Evolutionary conservation across 768 basidiomycete genomes (phyloP).

Genomic region (Tephrocybe sp.): DNA sequence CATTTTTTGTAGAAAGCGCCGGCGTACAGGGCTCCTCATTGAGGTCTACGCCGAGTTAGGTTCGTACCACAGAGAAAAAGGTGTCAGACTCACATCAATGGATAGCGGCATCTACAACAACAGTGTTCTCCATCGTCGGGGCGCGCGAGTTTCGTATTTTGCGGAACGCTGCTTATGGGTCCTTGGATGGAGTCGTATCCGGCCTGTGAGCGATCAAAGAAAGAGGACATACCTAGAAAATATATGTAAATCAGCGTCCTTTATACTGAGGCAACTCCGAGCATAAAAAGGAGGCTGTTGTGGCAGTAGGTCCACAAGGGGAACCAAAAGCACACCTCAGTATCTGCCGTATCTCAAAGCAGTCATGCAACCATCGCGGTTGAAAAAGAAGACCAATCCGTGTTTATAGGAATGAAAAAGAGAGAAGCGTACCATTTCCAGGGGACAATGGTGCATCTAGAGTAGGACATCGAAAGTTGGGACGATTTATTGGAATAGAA

Average conservation of each 20-base stretch:
- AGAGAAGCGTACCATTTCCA: not conserved
- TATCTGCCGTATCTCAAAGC: too few species aligned
- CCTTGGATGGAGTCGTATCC: not conserved
- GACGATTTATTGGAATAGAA: slow-evolving; percentile 2
- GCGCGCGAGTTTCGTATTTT: not conserved
- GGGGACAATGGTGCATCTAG: not conserved
- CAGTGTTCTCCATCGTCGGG: not conserved
- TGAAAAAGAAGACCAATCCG: too few species aligned
- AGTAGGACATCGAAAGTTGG: not conserved
- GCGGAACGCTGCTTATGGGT: slow-evolving; percentile 3
- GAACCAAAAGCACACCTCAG: too few species aligned
- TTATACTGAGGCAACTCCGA: not conserved
- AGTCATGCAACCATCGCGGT: too few species aligned
- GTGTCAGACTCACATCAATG: not conserved
- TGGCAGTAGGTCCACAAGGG: not conserved
- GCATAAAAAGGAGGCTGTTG: not conserved
- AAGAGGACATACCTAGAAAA: not conserved
- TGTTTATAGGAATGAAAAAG: too few species aligned
- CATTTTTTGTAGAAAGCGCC: not conserved
- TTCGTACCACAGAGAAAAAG: not conserved
- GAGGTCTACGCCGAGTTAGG: not conserved
- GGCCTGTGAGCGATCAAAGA: not conserved
- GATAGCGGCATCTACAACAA: slow-evolving; percentile 6
- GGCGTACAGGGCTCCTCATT: not conserved
- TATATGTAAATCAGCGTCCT: not conserved